phyloP scores from a whole-genome alignment of 306 rosid species.

The Astragalus glycyphyllos region DNA sequence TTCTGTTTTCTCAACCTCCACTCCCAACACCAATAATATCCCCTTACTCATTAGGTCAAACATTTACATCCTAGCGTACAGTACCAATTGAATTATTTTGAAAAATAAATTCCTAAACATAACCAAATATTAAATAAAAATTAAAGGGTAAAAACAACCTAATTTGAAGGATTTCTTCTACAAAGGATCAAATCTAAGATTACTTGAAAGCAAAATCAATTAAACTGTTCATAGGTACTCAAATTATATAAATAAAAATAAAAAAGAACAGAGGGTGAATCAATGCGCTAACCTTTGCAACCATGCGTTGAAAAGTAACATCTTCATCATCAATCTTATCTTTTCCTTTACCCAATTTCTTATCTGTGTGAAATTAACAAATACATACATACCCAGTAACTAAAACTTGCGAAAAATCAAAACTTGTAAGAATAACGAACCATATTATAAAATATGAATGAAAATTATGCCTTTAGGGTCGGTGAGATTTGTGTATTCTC shows the following conservation, averaged over 20 bases:
- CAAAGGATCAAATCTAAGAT: background rate
- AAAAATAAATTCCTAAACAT: background rate
- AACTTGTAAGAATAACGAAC: slow-evolving; percentile 7
- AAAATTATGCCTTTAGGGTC: slow-evolving; percentile 81
- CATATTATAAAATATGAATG: background rate
- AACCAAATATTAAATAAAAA: background rate
- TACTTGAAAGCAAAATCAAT: slow-evolving; percentile 9
- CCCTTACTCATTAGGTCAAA: background rate
- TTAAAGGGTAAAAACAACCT: background rate
- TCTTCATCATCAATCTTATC: slow-evolving; percentile 97
- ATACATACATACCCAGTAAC: too few species aligned
- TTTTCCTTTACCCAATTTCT: slow-evolving; percentile 92
- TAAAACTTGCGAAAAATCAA: slow-evolving; percentile 15
- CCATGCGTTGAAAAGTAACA: slow-evolving; percentile 96
- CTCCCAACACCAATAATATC: background rate
- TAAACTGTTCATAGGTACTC: background rate
- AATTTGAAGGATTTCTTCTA: background rate
- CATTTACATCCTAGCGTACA: background rate
- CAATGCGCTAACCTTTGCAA: slow-evolving; percentile 99
- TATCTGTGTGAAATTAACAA: slow-evolving; percentile 63
- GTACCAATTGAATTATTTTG: background rate
- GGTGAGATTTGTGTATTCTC: slow-evolving; percentile 96
- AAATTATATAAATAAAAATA: background rate
- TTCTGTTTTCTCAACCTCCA: background rate
- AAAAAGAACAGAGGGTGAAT: slow-evolving; percentile 50